These are phyloP conservation scores for Vaucheria bursata DNA, from an alignment of 352 stramenopile genomes.

Conservation along the genomic window DNA sequence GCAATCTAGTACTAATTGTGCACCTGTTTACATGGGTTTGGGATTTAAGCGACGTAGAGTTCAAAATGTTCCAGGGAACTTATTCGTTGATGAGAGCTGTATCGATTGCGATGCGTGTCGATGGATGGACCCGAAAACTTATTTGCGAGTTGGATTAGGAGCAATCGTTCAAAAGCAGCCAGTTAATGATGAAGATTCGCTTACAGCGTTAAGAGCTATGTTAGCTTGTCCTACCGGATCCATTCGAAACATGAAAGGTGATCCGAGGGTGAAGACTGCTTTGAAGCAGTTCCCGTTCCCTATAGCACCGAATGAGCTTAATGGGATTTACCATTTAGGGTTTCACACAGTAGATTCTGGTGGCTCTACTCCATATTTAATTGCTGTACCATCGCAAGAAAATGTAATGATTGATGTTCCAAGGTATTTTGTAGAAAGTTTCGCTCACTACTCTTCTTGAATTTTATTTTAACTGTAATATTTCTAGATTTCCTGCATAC, in stretches of 20 bases:
- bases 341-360: constrained; percentile 22
- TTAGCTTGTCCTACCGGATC: constrained; percentile 35
- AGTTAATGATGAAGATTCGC: constrained; percentile 18
- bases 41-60: background rate
- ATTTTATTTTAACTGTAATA: no score
- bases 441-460: no score
- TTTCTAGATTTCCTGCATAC: no score
- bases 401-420: constrained; percentile 44
- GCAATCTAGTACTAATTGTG: no score
- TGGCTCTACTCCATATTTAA: constrained; percentile 35
- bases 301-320: constrained; percentile 19
- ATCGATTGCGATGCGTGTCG: constrained; percentile 39
- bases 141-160: constrained; percentile 26
- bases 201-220: constrained; percentile 29
- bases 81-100: constrained; percentile 44
- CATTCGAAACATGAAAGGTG: constrained; percentile 25
- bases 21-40: background rate
- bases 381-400: constrained; percentile 15
- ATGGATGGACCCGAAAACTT: constrained; percentile 41
- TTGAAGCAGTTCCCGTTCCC: constrained; percentile 21
- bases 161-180: constrained; percentile 26
- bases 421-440: constrained; percentile 11
- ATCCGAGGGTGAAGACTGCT: constrained; percentile 19
- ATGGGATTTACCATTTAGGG: constrained; percentile 24
- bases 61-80: constrained; percentile 16